A percentile compares a stretch with the other conserved stretches of the same genome.
Evolutionary conservation across 345 rosid genomes (phyloP).

Genomic region (Ceriops decandra): DNA sequence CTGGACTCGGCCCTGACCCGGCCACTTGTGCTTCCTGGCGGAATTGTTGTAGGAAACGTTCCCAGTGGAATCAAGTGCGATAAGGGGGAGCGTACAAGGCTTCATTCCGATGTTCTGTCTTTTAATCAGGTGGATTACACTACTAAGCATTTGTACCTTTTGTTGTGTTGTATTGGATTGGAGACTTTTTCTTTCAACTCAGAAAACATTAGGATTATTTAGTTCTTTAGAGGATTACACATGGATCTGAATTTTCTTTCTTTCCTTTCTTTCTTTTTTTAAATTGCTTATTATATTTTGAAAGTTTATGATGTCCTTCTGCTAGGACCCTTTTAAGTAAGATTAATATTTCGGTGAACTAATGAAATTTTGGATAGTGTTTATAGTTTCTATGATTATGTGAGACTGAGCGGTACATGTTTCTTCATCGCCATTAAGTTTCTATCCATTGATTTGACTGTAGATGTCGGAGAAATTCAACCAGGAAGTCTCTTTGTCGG

Average conservation of each 20-base stretch:
- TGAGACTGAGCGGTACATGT: no score
- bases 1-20: slow-evolving; percentile 39
- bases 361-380: no score
- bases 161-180: no score
- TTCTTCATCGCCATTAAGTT: no score
- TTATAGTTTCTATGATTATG: no score
- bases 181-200: no score
- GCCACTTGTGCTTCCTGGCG: slow-evolving; percentile 72
- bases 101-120: slow-evolving; percentile 73
- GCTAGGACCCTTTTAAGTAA: no score
- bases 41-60: slow-evolving; percentile 59
- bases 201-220: background rate
- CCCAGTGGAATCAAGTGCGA: slow-evolving; percentile 75
- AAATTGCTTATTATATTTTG: background rate
- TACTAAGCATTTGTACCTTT: no score
- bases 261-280: background rate
- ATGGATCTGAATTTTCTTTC: background rate
- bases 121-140: slow-evolving; percentile 54
- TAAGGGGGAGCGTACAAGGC: slow-evolving; percentile 87
- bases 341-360: no score
- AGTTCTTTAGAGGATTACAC: background rate
- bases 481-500: slow-evolving; percentile 61
- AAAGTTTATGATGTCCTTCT: no score
- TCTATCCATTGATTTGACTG: slow-evolving; percentile 13
- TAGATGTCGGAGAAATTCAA: slow-evolving; percentile 98